Percentiles rank a stretch among this genome's conserved stretches.
phyloP scores from a whole-genome alignment of 164 flowering plant species.

The Protea cynaroides region DNA sequence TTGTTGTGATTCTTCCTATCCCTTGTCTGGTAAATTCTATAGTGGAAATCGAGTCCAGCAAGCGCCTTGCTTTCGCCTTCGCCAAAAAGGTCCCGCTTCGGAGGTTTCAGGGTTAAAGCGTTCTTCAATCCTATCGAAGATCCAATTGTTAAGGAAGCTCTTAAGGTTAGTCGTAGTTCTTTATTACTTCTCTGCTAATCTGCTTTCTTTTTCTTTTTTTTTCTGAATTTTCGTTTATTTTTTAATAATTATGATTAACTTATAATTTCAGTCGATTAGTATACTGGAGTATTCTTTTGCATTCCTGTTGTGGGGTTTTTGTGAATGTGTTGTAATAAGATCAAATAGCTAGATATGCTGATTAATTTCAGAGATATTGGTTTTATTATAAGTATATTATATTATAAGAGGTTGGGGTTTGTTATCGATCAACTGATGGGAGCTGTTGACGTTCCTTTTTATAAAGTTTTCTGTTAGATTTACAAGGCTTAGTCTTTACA shows the following conservation, averaged over 20 bases:
- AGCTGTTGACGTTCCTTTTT: too few relatives aligned
- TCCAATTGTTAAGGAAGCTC: constrained; percentile 26
- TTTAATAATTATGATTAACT: neutral
- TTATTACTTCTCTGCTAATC: neutral
- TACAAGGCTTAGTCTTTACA: neutral
- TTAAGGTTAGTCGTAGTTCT: constrained; percentile 16
- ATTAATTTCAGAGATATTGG: too few relatives aligned
- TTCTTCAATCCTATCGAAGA: constrained; percentile 23
- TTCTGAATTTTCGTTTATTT: neutral
- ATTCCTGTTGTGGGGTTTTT: too few relatives aligned
- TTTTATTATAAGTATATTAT: too few relatives aligned
- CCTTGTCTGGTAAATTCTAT: neutral
- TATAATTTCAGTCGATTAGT: neutral
- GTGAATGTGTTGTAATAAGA: too few relatives aligned
- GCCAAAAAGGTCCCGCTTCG: neutral
- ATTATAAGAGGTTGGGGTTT: too few relatives aligned
- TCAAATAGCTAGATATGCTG: too few relatives aligned
- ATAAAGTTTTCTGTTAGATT: neutral
- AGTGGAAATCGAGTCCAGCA: neutral
- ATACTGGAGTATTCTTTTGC: neutral
- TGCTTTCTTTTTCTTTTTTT: neutral
- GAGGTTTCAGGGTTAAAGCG: constrained; percentile 15
- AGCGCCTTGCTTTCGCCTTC: neutral
- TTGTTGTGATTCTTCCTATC: neutral
- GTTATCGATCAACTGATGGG: too few relatives aligned